Conservation (phyloP, 2,329 filamentous ascomycete genomes). For the Trichoderma koningiopsis region DNA sequence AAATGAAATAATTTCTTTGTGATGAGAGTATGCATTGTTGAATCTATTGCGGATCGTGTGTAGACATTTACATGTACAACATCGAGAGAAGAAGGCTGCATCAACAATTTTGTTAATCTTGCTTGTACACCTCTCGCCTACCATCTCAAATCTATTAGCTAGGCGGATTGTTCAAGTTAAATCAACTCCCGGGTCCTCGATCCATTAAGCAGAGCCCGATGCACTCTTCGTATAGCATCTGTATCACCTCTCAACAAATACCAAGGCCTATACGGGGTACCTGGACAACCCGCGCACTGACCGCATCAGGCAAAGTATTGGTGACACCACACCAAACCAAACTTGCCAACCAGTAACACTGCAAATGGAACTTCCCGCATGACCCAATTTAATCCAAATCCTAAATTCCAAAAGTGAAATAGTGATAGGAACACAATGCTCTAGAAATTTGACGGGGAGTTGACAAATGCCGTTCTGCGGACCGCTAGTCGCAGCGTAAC, state of each 20-base stretch:
- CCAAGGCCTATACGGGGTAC: background rate
- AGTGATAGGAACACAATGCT: background rate
- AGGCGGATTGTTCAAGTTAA: background rate
- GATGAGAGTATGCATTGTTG: too few species aligned
- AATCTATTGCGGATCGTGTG: too few species aligned
- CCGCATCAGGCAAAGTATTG: background rate
- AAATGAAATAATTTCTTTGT: too few species aligned
- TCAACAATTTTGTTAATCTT: too few species aligned
- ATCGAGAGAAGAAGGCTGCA: too few species aligned
- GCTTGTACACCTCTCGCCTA: too few species aligned
- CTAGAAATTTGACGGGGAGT: background rate
- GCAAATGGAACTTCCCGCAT: background rate
- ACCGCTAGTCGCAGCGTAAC: background rate
- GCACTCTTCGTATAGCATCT: background rate
- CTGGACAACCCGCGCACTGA: background rate
- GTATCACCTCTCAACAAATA: background rate
- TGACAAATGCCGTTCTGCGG: constrained; percentile 13
- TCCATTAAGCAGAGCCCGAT: background rate
- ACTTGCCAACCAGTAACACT: background rate
- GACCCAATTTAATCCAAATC: background rate
- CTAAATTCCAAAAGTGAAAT: background rate
- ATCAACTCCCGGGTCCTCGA: background rate
- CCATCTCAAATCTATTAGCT: background rate
- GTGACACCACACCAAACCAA: background rate
- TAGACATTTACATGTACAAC: too few species aligned